Conservation (phyloP, 129 eudicot genomes). For the Erigeron canadensis region DNA sequence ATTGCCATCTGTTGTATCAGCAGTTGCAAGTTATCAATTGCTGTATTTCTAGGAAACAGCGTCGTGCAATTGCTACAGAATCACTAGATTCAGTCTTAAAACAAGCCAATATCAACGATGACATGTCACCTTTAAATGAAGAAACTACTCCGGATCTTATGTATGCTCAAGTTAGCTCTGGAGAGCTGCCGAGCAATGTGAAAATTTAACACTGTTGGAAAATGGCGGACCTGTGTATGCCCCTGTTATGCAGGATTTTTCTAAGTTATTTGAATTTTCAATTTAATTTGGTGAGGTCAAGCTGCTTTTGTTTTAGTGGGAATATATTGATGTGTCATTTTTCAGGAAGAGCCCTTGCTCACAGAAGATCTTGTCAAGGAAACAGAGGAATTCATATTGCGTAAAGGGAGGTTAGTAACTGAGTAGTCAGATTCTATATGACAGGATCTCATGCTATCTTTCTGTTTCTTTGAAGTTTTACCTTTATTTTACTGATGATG, state of each 20-base stretch:
- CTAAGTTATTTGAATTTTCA: background rate
- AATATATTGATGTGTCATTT: constrained; percentile 10
- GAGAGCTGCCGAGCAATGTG: constrained; percentile 68
- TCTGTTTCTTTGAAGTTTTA: background rate
- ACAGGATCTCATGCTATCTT: background rate
- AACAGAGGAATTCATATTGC: constrained; percentile 89
- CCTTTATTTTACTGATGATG: background rate
- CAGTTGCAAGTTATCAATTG: constrained; percentile 92
- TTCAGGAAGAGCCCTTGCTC: constrained; percentile 85
- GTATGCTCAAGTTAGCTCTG: constrained; percentile 69
- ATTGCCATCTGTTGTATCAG: constrained; percentile 81
- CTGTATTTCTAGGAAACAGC: constrained; percentile 80
- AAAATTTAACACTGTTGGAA: constrained; percentile 70
- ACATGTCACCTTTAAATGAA: constrained; percentile 41
- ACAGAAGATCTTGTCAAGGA: constrained; percentile 95
- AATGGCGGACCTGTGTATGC: constrained; percentile 87
- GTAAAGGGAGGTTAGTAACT: constrained; percentile 88
- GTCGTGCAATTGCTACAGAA: constrained; percentile 67
- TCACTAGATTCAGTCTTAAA: constrained; percentile 49
- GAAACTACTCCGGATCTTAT: constrained; percentile 26
- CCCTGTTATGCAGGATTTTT: constrained; percentile 90
- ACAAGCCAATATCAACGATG: constrained; percentile 41
- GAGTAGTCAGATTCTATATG: background rate
- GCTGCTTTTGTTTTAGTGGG: constrained; percentile 9
- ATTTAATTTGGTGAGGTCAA: background rate